Evolutionary conservation across 1,139 yeast species (phyloP), one percentile per base, ranked within the genome.

Genomic region (Hanseniaspora gamundiae): DNA sequence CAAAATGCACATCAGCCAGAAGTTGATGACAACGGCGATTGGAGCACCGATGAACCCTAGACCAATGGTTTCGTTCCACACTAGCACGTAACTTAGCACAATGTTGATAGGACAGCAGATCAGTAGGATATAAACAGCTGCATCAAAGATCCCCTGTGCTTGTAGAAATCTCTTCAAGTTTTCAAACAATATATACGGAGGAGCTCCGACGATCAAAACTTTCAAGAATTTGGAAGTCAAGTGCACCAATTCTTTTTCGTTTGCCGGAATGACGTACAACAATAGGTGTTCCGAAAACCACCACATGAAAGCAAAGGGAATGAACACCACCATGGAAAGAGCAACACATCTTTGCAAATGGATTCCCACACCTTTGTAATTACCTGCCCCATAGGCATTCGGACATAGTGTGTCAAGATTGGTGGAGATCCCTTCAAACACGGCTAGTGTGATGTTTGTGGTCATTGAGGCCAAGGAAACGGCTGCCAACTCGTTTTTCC

Each of bases 141-240:
- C 95, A 54, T 84, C 93, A 66, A 85, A 87, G 22, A 86, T 83
- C 7, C 94, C 94, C 61, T 88, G 96, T 0, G 94, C 88, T 63
- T 87, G 96, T 47, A 88, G 63, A 56, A 76, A 87, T 49, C 94
- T 71, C 59, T 87, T 87, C 26, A 83, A 74, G 51, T 79, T 77
- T 60, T 88, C 96, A 61, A 87, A 87, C 38, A 83, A 62, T 26
- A 86, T 81, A 60, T 83, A 86, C 0, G 85, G 88, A 0, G 95
- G 95, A 1, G 85, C 87, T 7, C 95, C 95, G 11, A 77, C 53
- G 4, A 80, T 71, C 55, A 84, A 65, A 4, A 81, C 68, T 46
- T 84, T 68, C 48, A 88, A 66, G 56, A 81, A 87, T 35, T 64
- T 58, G 24, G 81, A 70, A 0, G 96, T 81, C 41, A 84, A 61